phyloP scores from a whole-genome alignment of 371 early-diverging fungal species.

The Syncephalastrum monosporum region DNA sequence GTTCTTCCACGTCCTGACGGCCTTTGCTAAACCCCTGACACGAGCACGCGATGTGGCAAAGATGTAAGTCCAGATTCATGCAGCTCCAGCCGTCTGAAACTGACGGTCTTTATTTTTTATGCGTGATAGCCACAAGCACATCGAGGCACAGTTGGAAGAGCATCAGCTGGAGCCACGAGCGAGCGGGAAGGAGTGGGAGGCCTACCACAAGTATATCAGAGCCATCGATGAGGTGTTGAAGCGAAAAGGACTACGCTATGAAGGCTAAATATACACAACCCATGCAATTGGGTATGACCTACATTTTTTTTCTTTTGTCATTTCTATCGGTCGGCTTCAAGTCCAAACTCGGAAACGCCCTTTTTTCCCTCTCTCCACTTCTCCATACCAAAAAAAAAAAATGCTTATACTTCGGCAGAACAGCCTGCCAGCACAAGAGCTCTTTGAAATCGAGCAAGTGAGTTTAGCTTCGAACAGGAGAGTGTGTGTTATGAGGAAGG shows the following conservation, averaged over 20 bases:
- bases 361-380: slow-evolving; percentile 2
- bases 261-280: slow-evolving; percentile 3
- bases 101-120: not conserved
- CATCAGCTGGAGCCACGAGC: slow-evolving; percentile 18
- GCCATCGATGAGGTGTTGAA: slow-evolving; percentile 35
- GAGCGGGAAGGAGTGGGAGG: slow-evolving; percentile 41
- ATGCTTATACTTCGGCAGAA: slow-evolving; percentile 15
- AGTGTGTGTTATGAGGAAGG: not conserved
- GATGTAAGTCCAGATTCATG: slow-evolving; percentile 29
- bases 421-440: slow-evolving; percentile 10
- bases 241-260: slow-evolving; percentile 48
- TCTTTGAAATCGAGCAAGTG: slow-evolving; percentile 13
- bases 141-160: slow-evolving; percentile 30
- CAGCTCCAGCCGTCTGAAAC: too few relatives aligned
- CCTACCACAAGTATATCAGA: slow-evolving; percentile 38
- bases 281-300: slow-evolving; percentile 1
- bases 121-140: slow-evolving; percentile 31
- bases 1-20: slow-evolving; percentile 39
- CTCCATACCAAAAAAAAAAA: not conserved
- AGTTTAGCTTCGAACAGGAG: not conserved
- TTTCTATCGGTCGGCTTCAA: not conserved
- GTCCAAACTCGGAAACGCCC: slow-evolving; percentile 1
- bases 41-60: slow-evolving; percentile 47
- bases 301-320: slow-evolving; percentile 1
- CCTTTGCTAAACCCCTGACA: slow-evolving; percentile 27